Conservation (phyloP, 192 early-diverging fungal genomes). For the Coemansia sp. region DNA sequence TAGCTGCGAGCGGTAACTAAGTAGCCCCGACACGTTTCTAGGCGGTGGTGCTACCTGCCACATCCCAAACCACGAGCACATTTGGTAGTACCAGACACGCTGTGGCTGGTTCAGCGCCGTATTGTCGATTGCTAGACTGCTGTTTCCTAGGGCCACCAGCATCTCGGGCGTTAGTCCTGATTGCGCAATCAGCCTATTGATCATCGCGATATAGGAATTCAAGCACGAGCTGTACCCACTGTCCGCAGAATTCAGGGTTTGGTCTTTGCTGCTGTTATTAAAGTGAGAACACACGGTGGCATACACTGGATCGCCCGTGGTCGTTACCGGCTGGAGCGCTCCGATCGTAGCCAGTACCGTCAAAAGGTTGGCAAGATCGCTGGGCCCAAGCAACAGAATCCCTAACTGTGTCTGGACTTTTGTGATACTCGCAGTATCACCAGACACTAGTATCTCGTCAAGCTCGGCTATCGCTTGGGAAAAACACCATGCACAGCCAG, state of each 20-base stretch:
- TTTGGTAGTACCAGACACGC: constrained; percentile 61
- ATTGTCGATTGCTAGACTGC: constrained; percentile 32
- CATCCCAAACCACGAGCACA: constrained; percentile 67
- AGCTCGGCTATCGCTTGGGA: constrained; percentile 42
- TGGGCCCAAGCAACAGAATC: constrained; percentile 24
- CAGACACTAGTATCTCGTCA: constrained; percentile 40
- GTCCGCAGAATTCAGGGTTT: background rate
- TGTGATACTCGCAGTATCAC: constrained; percentile 6
- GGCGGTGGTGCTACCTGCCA: constrained; percentile 54
- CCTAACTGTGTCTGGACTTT: constrained; percentile 26
- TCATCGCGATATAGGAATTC: constrained; percentile 25
- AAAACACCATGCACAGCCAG: constrained; percentile 27
- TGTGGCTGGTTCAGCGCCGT: constrained; percentile 35
- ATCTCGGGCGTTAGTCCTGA: constrained; percentile 22
- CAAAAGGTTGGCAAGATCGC: constrained; percentile 34
- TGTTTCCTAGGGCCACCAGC: constrained; percentile 33
- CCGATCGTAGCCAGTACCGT: constrained; percentile 20
- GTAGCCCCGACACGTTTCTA: constrained; percentile 1
- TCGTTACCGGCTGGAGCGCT: constrained; percentile 23
- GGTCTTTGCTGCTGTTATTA: constrained; percentile 9
- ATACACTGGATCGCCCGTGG: constrained; percentile 5
- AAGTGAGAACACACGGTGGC: constrained; percentile 34
- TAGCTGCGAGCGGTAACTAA: constrained; percentile 40
- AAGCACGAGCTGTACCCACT: constrained; percentile 1
- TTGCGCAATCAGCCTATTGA: constrained; percentile 17